phyloP scores from a whole-genome alignment of 805 yeast species.

The Ogataea trehalophila region DNA sequence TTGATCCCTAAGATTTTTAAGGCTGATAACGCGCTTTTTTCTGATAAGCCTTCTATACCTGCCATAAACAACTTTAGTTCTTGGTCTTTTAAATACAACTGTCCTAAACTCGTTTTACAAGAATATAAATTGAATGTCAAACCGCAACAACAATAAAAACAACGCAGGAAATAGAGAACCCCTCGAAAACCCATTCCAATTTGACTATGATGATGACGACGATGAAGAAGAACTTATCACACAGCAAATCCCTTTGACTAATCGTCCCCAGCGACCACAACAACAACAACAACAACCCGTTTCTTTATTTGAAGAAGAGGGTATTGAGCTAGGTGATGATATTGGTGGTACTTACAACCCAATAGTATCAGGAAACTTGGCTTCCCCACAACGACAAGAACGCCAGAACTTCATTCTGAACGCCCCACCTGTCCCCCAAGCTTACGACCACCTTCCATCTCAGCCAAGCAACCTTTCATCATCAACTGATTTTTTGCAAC shows the following conservation, averaged over 20 bases:
- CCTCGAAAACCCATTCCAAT: background rate
- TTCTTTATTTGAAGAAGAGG: background rate
- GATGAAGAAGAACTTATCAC: background rate
- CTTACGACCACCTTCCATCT: no score
- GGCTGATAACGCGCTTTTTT: no score
- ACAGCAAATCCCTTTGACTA: background rate
- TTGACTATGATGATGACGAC: background rate
- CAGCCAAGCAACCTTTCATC: background rate
- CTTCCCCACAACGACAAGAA: background rate
- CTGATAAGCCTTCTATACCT: no score
- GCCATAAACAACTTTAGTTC: no score
- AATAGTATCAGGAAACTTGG: background rate
- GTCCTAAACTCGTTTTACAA: no score
- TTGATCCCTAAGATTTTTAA: no score
- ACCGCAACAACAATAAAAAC: background rate
- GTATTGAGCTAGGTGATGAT: background rate
- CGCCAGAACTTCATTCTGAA: background rate
- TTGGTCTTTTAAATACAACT: no score
- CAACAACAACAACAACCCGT: background rate
- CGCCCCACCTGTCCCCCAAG: background rate
- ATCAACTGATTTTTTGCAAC: background rate
- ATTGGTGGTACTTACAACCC: background rate
- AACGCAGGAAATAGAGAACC: no score
- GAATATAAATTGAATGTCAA: no score
- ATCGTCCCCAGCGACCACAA: background rate